These are phyloP conservation scores for Knufia fluminis DNA, from an alignment of 2,329 filamentous ascomycete species.

Conservation along the genomic window DNA sequence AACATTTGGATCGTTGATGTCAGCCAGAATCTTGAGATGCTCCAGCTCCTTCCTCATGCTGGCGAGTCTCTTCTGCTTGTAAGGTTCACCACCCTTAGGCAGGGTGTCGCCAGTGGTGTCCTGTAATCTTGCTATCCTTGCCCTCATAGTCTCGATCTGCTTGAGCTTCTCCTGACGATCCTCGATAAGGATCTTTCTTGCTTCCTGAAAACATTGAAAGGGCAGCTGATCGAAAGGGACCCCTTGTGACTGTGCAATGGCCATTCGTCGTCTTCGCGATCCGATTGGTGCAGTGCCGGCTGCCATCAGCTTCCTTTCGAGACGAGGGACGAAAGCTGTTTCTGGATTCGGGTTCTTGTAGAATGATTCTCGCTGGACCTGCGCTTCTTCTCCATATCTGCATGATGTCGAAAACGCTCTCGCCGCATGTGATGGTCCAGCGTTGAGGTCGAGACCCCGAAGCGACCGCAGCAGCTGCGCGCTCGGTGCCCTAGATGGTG, in stretches of 20 bases:
- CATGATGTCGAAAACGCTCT: slow-evolving; percentile 13
- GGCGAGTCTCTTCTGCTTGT: slow-evolving; percentile 57
- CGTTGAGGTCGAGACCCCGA: slow-evolving; percentile 13
- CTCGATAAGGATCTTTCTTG: slow-evolving; percentile 67
- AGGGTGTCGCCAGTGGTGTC: slow-evolving; percentile 47
- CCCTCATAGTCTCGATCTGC: slow-evolving; percentile 58
- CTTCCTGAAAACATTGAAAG: slow-evolving; percentile 97
- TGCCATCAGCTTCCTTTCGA: slow-evolving; percentile 60
- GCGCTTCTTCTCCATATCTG: slow-evolving; percentile 25
- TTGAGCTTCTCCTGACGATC: slow-evolving; percentile 75
- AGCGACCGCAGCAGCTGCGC: slow-evolving; percentile 19
- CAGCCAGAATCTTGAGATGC: slow-evolving; percentile 74
- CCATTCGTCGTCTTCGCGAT: slow-evolving; percentile 72
- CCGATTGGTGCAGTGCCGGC: slow-evolving; percentile 65
- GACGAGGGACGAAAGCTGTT: slow-evolving; percentile 54
- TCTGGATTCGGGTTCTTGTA: slow-evolving; percentile 49
- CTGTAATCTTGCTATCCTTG: slow-evolving; percentile 59
- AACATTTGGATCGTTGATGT: slow-evolving; percentile 89
- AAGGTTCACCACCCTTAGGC: slow-evolving; percentile 49
- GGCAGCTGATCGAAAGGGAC: slow-evolving; percentile 88
- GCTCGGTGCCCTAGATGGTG: slow-evolving; percentile 20
- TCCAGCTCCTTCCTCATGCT: slow-evolving; percentile 67
- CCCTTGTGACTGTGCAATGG: slow-evolving; percentile 54
- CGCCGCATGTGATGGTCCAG: not conserved
- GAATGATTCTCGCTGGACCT: slow-evolving; percentile 28